Evolutionary conservation across 768 basidiomycete species (phyloP).

Genomic region (Astraeus odoratus): DNA sequence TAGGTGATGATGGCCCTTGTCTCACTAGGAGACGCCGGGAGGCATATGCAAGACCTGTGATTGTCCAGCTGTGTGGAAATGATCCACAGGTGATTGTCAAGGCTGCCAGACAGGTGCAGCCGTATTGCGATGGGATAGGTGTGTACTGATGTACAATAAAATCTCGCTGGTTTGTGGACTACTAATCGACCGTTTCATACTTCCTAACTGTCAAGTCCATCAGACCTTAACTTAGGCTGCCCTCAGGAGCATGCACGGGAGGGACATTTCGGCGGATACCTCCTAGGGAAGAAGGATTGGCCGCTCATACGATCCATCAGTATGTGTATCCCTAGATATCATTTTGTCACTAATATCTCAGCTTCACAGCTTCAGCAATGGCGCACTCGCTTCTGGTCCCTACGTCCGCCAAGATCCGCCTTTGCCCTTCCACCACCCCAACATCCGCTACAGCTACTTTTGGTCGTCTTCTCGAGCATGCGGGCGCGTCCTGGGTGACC

Average conservation of each 20-base stretch:
- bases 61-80: slow-evolving; percentile 72
- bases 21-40: slow-evolving; percentile 9
- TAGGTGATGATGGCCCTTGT: not conserved
- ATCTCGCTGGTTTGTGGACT: not conserved
- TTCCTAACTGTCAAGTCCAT: slow-evolving; percentile 6
- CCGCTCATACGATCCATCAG: slow-evolving; percentile 58
- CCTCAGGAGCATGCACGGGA: slow-evolving; percentile 64
- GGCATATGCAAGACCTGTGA: slow-evolving; percentile 39
- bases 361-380: slow-evolving; percentile 53
- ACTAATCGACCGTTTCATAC: not conserved
- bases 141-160: slow-evolving; percentile 9
- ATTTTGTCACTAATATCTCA: not conserved
- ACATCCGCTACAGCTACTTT: slow-evolving; percentile 47
- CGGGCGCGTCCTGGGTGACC: slow-evolving; percentile 64
- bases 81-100: slow-evolving; percentile 53
- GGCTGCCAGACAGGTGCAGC: slow-evolving; percentile 54
- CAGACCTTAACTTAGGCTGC: slow-evolving; percentile 79
- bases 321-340: slow-evolving; percentile 17
- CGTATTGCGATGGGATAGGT: slow-evolving; percentile 68
- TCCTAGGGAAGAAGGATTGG: slow-evolving; percentile 72
- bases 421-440: slow-evolving; percentile 41
- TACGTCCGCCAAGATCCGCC: slow-evolving; percentile 56
- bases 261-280: slow-evolving; percentile 67
- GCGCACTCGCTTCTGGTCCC: slow-evolving; percentile 56
- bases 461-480: slow-evolving; percentile 50